These are phyloP conservation scores for Leptographium flavum DNA, from an alignment of 2,329 filamentous ascomycete genomes.

Conservation along the genomic window DNA sequence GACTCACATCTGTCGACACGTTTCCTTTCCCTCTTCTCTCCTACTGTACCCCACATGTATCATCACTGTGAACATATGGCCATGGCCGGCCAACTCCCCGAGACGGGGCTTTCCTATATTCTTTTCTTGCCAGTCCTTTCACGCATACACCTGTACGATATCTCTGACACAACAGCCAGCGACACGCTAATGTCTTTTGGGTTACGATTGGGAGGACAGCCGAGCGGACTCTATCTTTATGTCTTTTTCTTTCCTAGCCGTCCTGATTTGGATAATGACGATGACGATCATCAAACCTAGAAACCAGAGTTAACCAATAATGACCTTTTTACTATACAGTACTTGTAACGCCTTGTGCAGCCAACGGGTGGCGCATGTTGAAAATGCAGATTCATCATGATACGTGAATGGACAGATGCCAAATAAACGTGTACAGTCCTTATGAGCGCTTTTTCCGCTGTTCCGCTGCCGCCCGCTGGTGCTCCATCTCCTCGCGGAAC, in stretches of 20 bases:
- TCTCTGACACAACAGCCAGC: too few species aligned
- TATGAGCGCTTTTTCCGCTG: background rate
- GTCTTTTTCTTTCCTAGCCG: background rate
- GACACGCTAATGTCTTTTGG: too few species aligned
- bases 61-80: background rate
- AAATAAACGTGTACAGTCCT: too few species aligned
- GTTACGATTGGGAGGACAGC: background rate
- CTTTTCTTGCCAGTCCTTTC: background rate
- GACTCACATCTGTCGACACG: too few species aligned
- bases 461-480: constrained; percentile 15
- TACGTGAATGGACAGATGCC: background rate
- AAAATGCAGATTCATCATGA: too few species aligned
- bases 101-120: background rate
- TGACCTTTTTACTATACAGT: background rate
- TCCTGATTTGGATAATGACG: background rate
- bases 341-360: background rate
- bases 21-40: background rate
- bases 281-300: background rate
- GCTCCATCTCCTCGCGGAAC: constrained; percentile 58
- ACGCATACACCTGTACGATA: background rate
- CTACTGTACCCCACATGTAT: background rate
- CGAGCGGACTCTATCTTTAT: background rate
- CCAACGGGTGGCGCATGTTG: too few species aligned
- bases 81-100: too few species aligned
- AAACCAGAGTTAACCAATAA: background rate